These are phyloP conservation scores for Fusarium liriodendri DNA, from an alignment of 2,329 filamentous ascomycete species.

Conservation along the genomic window DNA sequence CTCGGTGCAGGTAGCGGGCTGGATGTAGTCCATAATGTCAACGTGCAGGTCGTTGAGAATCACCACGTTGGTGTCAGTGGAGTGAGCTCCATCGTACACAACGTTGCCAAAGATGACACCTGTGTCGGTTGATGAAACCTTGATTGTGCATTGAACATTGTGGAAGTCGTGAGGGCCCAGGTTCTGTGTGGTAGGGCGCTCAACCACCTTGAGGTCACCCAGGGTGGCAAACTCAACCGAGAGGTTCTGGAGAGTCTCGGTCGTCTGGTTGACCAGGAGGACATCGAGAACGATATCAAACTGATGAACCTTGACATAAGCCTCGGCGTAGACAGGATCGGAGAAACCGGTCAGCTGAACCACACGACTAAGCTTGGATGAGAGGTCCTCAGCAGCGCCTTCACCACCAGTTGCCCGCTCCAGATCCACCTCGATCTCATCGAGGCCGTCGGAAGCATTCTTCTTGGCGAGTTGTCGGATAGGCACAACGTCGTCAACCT, in stretches of 20 bases:
- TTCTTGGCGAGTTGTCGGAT: constrained; percentile 96
- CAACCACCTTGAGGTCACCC: constrained; percentile 96
- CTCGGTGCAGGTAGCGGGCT: constrained; percentile 95
- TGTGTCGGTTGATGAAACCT: constrained; percentile 97
- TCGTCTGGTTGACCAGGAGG: constrained; percentile 95
- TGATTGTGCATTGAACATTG: constrained; percentile 98
- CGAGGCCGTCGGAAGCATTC: constrained; percentile 81
- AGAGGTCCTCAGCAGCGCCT: constrained; percentile 82
- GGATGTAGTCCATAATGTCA: constrained; percentile 99
- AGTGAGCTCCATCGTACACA: constrained; percentile 93
- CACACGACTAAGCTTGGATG: constrained; percentile 93
- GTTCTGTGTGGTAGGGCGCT: constrained; percentile 95
- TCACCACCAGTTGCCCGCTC: constrained; percentile 96
- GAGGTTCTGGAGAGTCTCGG: constrained; percentile 94
- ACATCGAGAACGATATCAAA: constrained; percentile 99
- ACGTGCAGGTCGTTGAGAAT: constrained; percentile 98
- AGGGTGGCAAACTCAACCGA: constrained; percentile 99
- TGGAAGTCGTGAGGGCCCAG: constrained; percentile 95
- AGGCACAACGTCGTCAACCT: constrained; percentile 93
- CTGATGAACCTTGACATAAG: constrained; percentile 98
- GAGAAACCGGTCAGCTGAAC: constrained; percentile 99
- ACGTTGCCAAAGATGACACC: constrained; percentile 99
- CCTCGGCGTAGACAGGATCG: constrained; percentile 97
- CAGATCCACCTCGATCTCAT: constrained; percentile 89
- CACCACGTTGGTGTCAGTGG: constrained; percentile 93